Percentiles rank a stretch among this genome's conserved stretches.
phyloP scores from a whole-genome alignment of 345 rosid species.

The Citrus trifoliata region DNA sequence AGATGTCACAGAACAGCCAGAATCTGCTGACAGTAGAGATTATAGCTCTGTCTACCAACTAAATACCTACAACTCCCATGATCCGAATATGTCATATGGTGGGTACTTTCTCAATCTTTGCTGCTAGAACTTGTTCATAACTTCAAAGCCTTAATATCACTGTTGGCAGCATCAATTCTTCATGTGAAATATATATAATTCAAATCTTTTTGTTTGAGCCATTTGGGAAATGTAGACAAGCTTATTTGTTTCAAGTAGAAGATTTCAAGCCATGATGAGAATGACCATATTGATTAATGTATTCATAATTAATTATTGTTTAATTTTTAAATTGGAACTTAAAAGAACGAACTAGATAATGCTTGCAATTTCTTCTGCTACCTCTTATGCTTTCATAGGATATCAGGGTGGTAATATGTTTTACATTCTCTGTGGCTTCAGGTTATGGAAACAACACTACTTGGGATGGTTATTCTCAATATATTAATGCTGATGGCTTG shows the following conservation, averaged over 20 bases:
- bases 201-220: not conserved
- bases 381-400: not conserved
- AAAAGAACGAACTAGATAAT: not conserved
- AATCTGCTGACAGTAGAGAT: conserved; percentile 27
- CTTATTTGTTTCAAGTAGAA: not conserved
- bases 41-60: conserved; percentile 16
- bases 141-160: not conserved
- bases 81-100: conserved; percentile 34
- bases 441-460: conserved; percentile 40
- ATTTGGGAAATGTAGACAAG: not conserved
- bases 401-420: not conserved
- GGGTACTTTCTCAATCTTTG: conserved; percentile 28
- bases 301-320: not conserved
- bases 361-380: not conserved
- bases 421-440: conserved; percentile 22
- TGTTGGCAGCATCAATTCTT: not conserved
- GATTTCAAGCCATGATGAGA: not conserved
- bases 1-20: conserved; percentile 20
- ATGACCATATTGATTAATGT: not conserved
- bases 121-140: not conserved
- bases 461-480: conserved; percentile 54
- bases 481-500: conserved; percentile 46
- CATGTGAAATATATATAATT: not conserved
- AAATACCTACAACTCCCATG: conserved; percentile 37
- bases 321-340: not conserved